These are phyloP conservation scores for Spencermartinsiella ligniputridi DNA, from an alignment of 1,139 yeast genomes.

Conservation along the genomic window DNA sequence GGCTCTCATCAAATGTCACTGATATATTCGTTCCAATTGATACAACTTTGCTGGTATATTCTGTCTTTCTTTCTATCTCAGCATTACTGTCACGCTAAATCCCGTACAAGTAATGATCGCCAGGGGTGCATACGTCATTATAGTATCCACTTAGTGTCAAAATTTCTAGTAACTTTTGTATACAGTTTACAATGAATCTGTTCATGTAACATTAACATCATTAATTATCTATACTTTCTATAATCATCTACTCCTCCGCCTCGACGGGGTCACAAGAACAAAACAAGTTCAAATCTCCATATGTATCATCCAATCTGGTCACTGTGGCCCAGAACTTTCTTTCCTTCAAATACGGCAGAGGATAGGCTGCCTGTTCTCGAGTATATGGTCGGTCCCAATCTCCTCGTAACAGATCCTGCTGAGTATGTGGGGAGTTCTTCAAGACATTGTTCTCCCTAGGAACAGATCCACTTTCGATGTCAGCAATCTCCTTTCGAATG, in stretches of 20 bases:
- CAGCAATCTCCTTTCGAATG: constrained; percentile 77
- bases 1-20: too few relatives aligned
- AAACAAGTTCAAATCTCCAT: constrained; percentile 86
- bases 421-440: constrained; percentile 90
- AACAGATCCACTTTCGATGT: constrained; percentile 62
- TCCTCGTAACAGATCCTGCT: constrained; percentile 61
- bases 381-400: constrained; percentile 90
- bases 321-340: constrained; percentile 96
- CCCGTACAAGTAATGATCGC: too few relatives aligned
- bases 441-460: constrained; percentile 59
- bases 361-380: constrained; percentile 91
- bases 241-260: constrained; percentile 19
- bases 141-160: too few relatives aligned
- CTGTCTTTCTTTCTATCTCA: too few relatives aligned
- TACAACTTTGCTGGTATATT: too few relatives aligned
- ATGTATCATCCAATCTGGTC: constrained; percentile 86
- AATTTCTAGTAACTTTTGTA: too few relatives aligned
- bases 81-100: too few relatives aligned
- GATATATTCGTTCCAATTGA: too few relatives aligned
- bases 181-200: too few relatives aligned
- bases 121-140: too few relatives aligned
- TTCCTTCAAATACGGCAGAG: constrained; percentile 64
- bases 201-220: too few relatives aligned
- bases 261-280: constrained; percentile 66
- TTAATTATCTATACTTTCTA: too few relatives aligned